Evolutionary conservation across 2,329 filamentous ascomycete species (phyloP).

Genomic region (Didymella keratinophila): DNA sequence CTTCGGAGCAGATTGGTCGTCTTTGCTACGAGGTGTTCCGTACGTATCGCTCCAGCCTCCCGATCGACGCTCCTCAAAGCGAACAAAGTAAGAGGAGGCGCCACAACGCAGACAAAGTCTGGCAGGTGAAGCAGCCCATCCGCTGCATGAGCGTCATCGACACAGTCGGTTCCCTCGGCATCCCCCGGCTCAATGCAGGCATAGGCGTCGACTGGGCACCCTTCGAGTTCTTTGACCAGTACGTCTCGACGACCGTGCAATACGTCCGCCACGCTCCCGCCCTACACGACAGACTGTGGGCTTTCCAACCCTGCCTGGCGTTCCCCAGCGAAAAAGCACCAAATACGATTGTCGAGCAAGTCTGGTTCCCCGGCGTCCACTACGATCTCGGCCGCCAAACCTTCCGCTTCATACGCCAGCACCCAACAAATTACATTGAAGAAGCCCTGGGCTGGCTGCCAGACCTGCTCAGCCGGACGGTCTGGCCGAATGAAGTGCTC

Average conservation of each 20-base stretch:
- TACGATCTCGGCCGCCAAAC: slow-evolving; percentile 49
- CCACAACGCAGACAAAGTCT: slow-evolving; percentile 30
- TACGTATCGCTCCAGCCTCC: slow-evolving; percentile 42
- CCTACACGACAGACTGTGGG: slow-evolving; percentile 47
- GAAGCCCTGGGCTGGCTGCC: slow-evolving; percentile 38
- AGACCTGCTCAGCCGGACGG: slow-evolving; percentile 35
- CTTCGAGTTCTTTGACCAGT: slow-evolving; percentile 49
- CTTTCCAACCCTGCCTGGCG: slow-evolving; percentile 45
- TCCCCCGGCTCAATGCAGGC: slow-evolving; percentile 46
- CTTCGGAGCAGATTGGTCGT: slow-evolving; percentile 26
- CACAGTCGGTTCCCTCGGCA: slow-evolving; percentile 47
- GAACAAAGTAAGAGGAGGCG: slow-evolving; percentile 31
- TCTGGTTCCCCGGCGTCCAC: slow-evolving; percentile 50
- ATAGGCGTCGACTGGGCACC: slow-evolving; percentile 48
- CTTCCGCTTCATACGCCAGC: slow-evolving; percentile 45
- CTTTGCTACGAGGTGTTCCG: slow-evolving; percentile 46
- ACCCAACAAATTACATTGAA: slow-evolving; percentile 41
- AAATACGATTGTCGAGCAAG: slow-evolving; percentile 33
- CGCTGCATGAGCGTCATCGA: slow-evolving; percentile 47
- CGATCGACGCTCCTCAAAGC: slow-evolving; percentile 40
- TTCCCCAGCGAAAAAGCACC: slow-evolving; percentile 24
- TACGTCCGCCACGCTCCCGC: slow-evolving; percentile 44
- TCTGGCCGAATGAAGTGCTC: slow-evolving; percentile 46
- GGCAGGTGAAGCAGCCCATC: slow-evolving; percentile 43
- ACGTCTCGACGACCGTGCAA: slow-evolving; percentile 43